These are phyloP conservation scores for Datura wrightii DNA, from an alignment of 257 asterid genomes.

Conservation along the genomic window DNA sequence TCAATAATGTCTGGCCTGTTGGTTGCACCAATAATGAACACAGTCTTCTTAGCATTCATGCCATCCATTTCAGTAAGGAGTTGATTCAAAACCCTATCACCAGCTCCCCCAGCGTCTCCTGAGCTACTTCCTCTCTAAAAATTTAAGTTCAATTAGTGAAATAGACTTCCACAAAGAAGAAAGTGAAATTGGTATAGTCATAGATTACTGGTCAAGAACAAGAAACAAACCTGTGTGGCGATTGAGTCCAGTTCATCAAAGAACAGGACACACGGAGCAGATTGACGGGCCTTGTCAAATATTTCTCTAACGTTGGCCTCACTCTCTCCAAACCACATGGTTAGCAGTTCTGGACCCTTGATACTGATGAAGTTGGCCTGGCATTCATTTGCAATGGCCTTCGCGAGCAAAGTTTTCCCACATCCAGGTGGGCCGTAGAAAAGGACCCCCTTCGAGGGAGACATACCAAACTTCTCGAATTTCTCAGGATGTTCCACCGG, in stretches of 20 bases:
- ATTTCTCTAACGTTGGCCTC: conserved; percentile 94
- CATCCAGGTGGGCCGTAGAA: conserved; percentile 96
- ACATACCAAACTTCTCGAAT: conserved; percentile 94
- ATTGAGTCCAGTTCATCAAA: conserved; percentile 76
- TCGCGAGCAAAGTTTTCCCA: conserved; percentile 88
- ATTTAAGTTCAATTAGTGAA: not conserved
- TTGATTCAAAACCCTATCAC: conserved; percentile 88
- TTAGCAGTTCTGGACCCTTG: conserved; percentile 94
- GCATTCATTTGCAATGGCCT: conserved; percentile 94
- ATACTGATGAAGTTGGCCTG: conserved; percentile 92
- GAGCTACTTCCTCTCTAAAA: conserved; percentile 69
- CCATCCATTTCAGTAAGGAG: conserved; percentile 96
- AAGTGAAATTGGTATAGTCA: not conserved
- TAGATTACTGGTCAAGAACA: not conserved
- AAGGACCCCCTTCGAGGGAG: conserved; percentile 94
- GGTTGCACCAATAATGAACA: conserved; percentile 91
- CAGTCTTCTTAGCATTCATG: conserved; percentile 89
- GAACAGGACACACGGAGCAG: conserved; percentile 81
- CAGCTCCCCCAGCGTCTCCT: conserved; percentile 96
- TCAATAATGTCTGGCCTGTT: conserved; percentile 88
- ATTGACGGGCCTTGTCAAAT: conserved; percentile 86
- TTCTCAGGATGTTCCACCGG: conserved; percentile 98
- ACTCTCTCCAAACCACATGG: conserved; percentile 99
- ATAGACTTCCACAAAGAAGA: conserved; percentile 9
- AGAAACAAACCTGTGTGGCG: conserved; percentile 63